A percentile compares a stretch with the other conserved stretches of the same genome.
phyloP scores from a whole-genome alignment of 139 green algal species.

The Asterochloris sp. region DNA sequence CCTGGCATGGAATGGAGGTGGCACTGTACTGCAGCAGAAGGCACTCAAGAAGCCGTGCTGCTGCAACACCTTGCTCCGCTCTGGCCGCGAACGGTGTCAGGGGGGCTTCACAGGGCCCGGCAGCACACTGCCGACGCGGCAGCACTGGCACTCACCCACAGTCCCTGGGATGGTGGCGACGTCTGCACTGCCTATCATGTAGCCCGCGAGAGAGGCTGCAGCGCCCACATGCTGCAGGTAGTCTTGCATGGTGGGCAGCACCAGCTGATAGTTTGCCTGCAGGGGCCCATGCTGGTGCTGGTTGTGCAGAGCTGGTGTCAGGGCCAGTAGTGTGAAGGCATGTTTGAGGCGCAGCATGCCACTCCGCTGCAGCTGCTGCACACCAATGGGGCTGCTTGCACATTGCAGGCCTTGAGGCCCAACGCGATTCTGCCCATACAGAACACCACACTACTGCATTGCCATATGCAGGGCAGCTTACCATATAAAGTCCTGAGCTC shows the following conservation, averaged over 20 bases:
- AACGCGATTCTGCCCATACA: background rate
- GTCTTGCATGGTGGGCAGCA: conserved; percentile 32
- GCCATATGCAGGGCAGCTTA: background rate
- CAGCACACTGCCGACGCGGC: background rate
- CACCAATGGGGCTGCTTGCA: background rate
- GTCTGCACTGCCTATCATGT: conserved; percentile 27
- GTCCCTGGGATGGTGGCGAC: conserved; percentile 26
- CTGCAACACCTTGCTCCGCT: no score
- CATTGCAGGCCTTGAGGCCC: background rate
- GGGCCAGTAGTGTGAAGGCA: background rate
- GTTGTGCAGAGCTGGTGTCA: background rate
- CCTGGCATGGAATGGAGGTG: no score
- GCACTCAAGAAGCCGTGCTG: background rate
- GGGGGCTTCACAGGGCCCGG: no score
- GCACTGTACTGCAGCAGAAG: background rate
- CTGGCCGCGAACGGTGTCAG: background rate
- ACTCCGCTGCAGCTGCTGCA: background rate
- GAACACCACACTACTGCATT: no score
- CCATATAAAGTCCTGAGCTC: conserved; percentile 4
- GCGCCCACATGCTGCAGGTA: conserved; percentile 28
- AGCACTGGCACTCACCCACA: background rate
- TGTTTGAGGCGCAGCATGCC: background rate
- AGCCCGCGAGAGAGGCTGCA: background rate
- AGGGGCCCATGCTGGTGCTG: background rate
- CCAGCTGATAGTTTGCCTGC: conserved; percentile 45